These are phyloP conservation scores for Coprinopsis sp. DNA, from an alignment of 768 basidiomycete genomes.

Conservation along the genomic window DNA sequence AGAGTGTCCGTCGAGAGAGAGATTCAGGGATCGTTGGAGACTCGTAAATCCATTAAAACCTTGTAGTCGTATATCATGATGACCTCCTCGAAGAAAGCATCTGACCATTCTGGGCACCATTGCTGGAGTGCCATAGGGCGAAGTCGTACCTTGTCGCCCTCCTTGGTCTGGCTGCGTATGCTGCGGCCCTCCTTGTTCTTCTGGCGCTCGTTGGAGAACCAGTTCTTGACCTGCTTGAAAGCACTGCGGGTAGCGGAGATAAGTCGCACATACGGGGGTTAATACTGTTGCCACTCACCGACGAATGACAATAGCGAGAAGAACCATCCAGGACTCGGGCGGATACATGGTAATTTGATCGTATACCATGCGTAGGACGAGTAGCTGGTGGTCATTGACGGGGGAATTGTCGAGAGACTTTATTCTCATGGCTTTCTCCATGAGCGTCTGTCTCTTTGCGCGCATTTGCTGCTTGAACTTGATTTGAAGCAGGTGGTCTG, in stretches of 20 bases:
- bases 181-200: slow-evolving; percentile 38
- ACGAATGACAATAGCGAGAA: slow-evolving; percentile 53
- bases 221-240: slow-evolving; percentile 60
- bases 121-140: slow-evolving; percentile 42
- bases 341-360: slow-evolving; percentile 65
- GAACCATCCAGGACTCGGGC: slow-evolving; percentile 54
- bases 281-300: slow-evolving; percentile 31
- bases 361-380: slow-evolving; percentile 59
- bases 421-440: slow-evolving; percentile 36
- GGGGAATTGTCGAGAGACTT: slow-evolving; percentile 50
- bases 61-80: slow-evolving; percentile 53
- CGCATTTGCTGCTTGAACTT: slow-evolving; percentile 28
- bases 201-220: slow-evolving; percentile 64
- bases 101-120: slow-evolving; percentile 51
- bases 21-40: slow-evolving; percentile 13
- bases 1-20: neutral
- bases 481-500: slow-evolving; percentile 21
- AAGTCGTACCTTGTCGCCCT: slow-evolving; percentile 43
- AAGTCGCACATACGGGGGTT: slow-evolving; percentile 3
- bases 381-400: slow-evolving; percentile 50
- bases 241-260: slow-evolving; percentile 30
- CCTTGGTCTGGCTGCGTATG: slow-evolving; percentile 31
- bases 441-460: slow-evolving; percentile 27
- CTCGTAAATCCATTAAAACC: slow-evolving; percentile 29
- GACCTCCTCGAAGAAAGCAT: slow-evolving; percentile 57